Base-by-base conservation (phyloP, 2,329 filamentous ascomycete genomes). In the Botrytis cinerea region DNA sequence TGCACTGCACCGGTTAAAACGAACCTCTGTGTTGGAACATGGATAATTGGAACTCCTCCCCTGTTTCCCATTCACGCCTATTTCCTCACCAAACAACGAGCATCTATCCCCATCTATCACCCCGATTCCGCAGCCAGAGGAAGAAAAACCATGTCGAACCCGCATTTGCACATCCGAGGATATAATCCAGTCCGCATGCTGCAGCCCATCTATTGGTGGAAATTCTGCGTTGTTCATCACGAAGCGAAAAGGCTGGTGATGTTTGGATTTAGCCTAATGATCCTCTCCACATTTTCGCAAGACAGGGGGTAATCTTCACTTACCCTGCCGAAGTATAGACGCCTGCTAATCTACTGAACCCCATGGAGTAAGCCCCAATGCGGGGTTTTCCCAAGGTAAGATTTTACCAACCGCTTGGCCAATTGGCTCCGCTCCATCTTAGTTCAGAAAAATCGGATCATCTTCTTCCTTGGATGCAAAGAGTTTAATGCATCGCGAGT, bases 391-490 rank as follows among this genome's bases (percentile, higher is more conserved):
- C 20, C 35, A 59, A 45, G n/a, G 22, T 40, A 28, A 32, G n/a
- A 28, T n/a, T 57, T 66, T 51, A 43, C 14, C 35, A 43, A 9
- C 7, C 20, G 38, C 48, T 43, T 43, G 48, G 35, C 66, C 66
- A 69, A 69, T 69, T 57, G 51, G 38, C 48, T 69, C 18, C 8
- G 16, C 51, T 43, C 66, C 16, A 43, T 57, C 5, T n/a, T 43
- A 28, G 14, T 28, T 57, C 20, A 18, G 28, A 57, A 35, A 70
- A 61, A 61, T 46, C 68, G 68, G 54, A 70, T 61, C 54, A 46
- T 70, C 67, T 61, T 46, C 67, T 38, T 70, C 67, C 67, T 46
- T 70, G 67, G n/a, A 62, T 61, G 54, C 45, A 70, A 61, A 61
- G 20, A 70, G 68, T 16, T 46, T 68, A 70, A 59, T 35, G 51